Evolutionary conservation across 306 rosid genomes (phyloP).

Genomic region (Lathyrus sativus): DNA sequence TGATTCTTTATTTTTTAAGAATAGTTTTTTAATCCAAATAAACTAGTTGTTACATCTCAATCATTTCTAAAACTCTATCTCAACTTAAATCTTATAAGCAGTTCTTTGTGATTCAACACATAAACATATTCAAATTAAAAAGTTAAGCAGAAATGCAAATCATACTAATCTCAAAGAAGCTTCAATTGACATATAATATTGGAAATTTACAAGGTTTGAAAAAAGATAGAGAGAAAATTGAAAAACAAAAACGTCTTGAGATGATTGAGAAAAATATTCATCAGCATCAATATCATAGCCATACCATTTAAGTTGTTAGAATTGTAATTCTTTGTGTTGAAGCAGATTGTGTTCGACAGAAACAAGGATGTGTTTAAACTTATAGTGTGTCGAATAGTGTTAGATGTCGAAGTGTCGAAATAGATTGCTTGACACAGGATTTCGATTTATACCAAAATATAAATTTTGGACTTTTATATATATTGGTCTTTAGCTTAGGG

Average conservation of each 20-base stretch:
- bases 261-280: constrained; percentile 60
- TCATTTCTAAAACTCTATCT: not conserved
- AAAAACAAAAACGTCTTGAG: constrained; percentile 50
- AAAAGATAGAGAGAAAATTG: not conserved
- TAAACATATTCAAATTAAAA: not conserved
- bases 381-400: too few relatives aligned
- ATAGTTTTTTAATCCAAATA: constrained; percentile 1
- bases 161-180: not conserved
- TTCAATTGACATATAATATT: not conserved
- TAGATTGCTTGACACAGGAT: too few relatives aligned
- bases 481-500: too few relatives aligned
- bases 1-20: not conserved
- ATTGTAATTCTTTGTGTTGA: too few relatives aligned
- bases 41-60: not conserved
- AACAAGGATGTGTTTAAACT: too few relatives aligned
- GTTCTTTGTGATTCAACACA: not conserved
- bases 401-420: too few relatives aligned
- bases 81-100: not conserved
- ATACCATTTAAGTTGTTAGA: constrained; percentile 50
- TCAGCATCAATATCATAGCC: constrained; percentile 81
- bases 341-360: too few relatives aligned
- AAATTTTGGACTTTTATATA: too few relatives aligned
- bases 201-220: not conserved
- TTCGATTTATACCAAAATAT: too few relatives aligned
- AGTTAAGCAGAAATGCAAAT: not conserved